Conservation (phyloP, 768 basidiomycete genomes). For the Kwoniella pini region DNA sequence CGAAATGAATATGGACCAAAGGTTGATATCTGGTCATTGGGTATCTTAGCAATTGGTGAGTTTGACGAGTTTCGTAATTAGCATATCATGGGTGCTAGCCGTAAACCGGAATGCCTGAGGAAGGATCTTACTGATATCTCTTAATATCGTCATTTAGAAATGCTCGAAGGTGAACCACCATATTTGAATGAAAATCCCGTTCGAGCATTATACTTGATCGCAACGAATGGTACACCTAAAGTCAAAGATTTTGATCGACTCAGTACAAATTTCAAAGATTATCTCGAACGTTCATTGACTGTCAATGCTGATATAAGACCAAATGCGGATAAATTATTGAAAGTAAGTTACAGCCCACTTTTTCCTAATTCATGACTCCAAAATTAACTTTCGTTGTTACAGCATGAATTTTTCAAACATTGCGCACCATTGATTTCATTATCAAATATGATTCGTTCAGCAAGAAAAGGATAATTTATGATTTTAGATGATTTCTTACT, state of each 20-base stretch:
- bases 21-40: slow-evolving; percentile 94
- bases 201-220: slow-evolving; percentile 91
- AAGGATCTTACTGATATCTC: neutral
- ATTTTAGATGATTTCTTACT: neutral
- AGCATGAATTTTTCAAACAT: slow-evolving; percentile 48
- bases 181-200: slow-evolving; percentile 94
- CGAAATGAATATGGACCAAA: slow-evolving; percentile 96
- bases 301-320: slow-evolving; percentile 95
- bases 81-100: too few species aligned
- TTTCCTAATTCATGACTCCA: too few species aligned
- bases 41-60: slow-evolving; percentile 88
- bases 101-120: too few species aligned
- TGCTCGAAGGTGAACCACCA: slow-evolving; percentile 97
- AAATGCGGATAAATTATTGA: slow-evolving; percentile 74
- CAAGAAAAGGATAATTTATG: slow-evolving; percentile 28
- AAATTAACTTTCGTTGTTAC: too few species aligned
- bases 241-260: slow-evolving; percentile 85
- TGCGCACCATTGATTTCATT: slow-evolving; percentile 38
- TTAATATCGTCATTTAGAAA: slow-evolving; percentile 58
- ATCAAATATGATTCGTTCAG: slow-evolving; percentile 43
- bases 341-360: slow-evolving; percentile 66
- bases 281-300: slow-evolving; percentile 81
- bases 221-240: slow-evolving; percentile 95
- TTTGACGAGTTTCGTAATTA: neutral
- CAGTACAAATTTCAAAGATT: slow-evolving; percentile 80